Evolutionary conservation across 257 asterid genomes (phyloP).

Genomic region (Solanum dulcamara): DNA sequence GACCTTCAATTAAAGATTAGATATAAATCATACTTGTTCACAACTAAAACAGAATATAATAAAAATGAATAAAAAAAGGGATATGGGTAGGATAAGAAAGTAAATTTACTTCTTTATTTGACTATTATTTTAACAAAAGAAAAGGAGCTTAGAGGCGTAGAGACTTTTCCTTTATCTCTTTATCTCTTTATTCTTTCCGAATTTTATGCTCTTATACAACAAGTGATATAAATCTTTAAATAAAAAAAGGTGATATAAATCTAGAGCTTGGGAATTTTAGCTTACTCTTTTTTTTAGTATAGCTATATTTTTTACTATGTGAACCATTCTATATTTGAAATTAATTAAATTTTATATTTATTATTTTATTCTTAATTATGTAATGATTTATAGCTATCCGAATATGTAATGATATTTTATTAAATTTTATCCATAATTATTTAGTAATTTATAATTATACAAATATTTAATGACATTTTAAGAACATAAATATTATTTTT

Average conservation of each 20-base stretch:
- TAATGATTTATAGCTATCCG: background rate
- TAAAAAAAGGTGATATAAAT: background rate
- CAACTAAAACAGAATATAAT: background rate
- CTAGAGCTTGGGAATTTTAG: background rate
- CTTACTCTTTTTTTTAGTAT: background rate
- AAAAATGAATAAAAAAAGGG: background rate
- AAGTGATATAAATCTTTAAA: background rate
- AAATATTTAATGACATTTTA: background rate
- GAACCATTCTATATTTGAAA: background rate
- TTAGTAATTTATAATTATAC: background rate
- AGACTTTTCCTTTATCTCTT: constrained; percentile 23
- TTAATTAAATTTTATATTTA: background rate
- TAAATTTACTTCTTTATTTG: constrained; percentile 5
- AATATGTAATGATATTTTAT: too few species aligned
- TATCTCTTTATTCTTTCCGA: constrained; percentile 29
- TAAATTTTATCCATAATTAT: background rate
- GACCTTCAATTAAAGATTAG: constrained; percentile 8
- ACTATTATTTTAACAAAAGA: constrained; percentile 7
- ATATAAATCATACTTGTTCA: background rate
- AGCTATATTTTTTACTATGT: background rate
- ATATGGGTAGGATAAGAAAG: background rate
- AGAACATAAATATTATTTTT: background rate
- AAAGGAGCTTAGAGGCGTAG: background rate
- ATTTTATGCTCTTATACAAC: background rate
- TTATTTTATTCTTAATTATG: background rate